Conservation (phyloP, 1,139 yeast species). For the Meyerozyma guilliermondii region DNA sequence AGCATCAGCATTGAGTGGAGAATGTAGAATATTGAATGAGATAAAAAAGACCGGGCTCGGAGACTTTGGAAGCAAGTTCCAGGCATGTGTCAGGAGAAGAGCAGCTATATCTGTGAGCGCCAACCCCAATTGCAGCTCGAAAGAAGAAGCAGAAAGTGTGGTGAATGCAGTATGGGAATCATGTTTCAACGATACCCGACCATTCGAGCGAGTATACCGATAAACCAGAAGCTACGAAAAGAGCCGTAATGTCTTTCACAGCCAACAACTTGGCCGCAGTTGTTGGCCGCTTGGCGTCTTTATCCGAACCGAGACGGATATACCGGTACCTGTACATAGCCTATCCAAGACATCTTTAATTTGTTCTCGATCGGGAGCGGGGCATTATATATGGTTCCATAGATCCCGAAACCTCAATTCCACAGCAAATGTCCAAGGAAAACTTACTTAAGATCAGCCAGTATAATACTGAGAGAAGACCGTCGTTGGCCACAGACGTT, state of each 20-base stretch:
- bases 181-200: slow-evolving; percentile 92
- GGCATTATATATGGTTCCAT: background rate
- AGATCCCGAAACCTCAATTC: background rate
- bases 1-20: slow-evolving; percentile 91
- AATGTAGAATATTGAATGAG: slow-evolving; percentile 87
- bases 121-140: slow-evolving; percentile 73
- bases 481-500: background rate
- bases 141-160: slow-evolving; percentile 69
- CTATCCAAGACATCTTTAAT: background rate
- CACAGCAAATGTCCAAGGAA: background rate
- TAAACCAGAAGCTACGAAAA: slow-evolving; percentile 13
- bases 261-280: background rate
- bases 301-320: no score
- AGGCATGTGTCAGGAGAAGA: slow-evolving; percentile 82
- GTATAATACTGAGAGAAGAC: background rate
- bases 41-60: slow-evolving; percentile 61
- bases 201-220: slow-evolving; percentile 85
- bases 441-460: background rate
- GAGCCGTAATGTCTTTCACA: no score
- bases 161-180: slow-evolving; percentile 89
- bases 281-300: background rate
- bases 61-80: slow-evolving; percentile 76
- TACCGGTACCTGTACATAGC: background rate
- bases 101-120: slow-evolving; percentile 81
- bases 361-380: background rate